Conservation (phyloP, 2,329 filamentous ascomycete genomes). For the Alternaria dauci region DNA sequence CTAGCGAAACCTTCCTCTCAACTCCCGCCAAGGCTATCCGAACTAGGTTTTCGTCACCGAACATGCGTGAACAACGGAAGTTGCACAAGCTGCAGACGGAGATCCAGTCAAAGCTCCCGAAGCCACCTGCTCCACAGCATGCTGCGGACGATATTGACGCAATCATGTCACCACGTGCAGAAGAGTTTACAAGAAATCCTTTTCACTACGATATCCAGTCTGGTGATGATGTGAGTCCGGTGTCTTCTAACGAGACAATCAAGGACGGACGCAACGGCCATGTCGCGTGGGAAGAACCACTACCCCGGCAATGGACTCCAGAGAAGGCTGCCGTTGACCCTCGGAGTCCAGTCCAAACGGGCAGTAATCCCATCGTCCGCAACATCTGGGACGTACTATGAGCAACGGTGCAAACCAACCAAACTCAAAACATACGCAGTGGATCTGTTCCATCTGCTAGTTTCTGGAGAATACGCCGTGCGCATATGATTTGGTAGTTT, state of each 20-base stretch:
- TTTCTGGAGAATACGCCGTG: conserved; percentile 2
- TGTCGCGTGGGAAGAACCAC: conserved; percentile 36
- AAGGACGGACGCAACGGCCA: conserved; percentile 40
- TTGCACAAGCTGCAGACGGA: conserved; percentile 52
- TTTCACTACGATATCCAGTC: conserved; percentile 48
- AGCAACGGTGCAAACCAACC: conserved; percentile 27
- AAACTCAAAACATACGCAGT: background rate
- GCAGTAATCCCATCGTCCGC: conserved; percentile 76
- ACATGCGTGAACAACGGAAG: conserved; percentile 48
- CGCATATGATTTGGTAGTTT: conserved; percentile 8
- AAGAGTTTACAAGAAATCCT: conserved; percentile 71
- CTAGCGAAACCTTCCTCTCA: conserved; percentile 35
- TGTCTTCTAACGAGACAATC: conserved; percentile 45
- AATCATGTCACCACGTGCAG: conserved; percentile 74
- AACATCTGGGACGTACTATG: conserved; percentile 81
- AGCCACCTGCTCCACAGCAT: conserved; percentile 35
- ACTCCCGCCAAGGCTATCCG: conserved; percentile 43
- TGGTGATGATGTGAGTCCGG: conserved; percentile 39
- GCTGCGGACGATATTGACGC: conserved; percentile 57
- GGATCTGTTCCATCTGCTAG: background rate
- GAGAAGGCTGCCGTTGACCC: conserved; percentile 71
- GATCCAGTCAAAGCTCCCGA: conserved; percentile 50
- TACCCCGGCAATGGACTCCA: conserved; percentile 55
- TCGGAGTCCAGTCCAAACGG: conserved; percentile 76
- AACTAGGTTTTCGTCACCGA: conserved; percentile 52